Evolutionary conservation across 768 basidiomycete species (phyloP).

Genomic region (Suillus cothurnatus): DNA sequence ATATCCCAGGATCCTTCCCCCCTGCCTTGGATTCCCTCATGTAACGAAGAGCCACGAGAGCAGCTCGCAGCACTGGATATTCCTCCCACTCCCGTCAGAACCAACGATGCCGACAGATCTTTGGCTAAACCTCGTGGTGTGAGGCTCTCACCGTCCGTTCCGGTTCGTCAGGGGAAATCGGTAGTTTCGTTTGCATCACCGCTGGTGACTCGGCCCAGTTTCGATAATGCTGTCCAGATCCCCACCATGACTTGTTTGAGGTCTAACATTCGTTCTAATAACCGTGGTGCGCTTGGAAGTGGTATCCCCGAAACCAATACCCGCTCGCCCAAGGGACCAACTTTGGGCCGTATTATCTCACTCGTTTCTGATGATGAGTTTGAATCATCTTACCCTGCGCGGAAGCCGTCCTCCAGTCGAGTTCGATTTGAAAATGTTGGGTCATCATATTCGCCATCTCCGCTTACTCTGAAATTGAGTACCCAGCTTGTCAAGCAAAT

Average conservation of each 20-base stretch:
- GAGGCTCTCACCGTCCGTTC: not conserved
- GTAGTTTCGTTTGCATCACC: slow-evolving; percentile 3
- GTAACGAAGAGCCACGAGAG: not conserved
- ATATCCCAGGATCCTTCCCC: not conserved
- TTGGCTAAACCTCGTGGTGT: not conserved
- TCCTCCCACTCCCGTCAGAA: not conserved
- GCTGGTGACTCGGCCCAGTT: not conserved
- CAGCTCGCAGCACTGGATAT: not conserved
- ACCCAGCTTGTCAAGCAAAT: not conserved
- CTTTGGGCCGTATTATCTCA: not conserved
- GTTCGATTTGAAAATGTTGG: not conserved
- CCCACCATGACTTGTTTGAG: not conserved
- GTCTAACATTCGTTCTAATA: not conserved
- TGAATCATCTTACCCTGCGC: not conserved
- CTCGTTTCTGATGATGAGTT: not conserved
- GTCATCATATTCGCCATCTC: not conserved
- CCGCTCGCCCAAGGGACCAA: not conserved
- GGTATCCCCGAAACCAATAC: not conserved
- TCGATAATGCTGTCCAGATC: not conserved
- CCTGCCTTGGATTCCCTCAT: not conserved
- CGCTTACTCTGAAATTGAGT: not conserved
- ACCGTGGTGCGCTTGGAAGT: not conserved
- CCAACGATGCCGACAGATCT: not conserved
- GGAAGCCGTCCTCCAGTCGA: not conserved
- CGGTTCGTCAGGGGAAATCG: not conserved